A percentile compares a stretch with the other conserved stretches of the same genome.
These are phyloP conservation scores for Inga laurina DNA, from an alignment of 306 rosid genomes.

Conservation along the genomic window DNA sequence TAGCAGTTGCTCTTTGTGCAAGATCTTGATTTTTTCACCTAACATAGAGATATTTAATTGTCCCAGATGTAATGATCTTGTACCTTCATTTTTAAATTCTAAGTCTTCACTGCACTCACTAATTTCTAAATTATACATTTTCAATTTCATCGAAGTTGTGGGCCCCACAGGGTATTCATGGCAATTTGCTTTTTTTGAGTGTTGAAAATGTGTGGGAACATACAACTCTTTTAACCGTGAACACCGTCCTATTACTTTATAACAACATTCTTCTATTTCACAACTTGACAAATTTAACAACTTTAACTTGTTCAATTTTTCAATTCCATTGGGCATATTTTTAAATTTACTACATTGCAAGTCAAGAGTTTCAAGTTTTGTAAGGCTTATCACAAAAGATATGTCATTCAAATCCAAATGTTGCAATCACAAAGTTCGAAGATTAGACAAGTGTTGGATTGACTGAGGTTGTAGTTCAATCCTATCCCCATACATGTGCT, in stretches of 20 bases:
- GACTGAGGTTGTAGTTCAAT: background rate
- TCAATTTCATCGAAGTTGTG: background rate
- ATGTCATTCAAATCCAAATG: background rate
- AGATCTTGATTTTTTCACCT: background rate
- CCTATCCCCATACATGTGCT: rapidly evolving
- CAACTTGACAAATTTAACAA: background rate
- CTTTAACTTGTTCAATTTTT: too few species aligned
- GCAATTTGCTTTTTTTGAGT: background rate
- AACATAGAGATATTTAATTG: background rate
- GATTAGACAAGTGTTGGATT: background rate
- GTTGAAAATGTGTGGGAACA: background rate
- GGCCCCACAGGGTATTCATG: background rate
- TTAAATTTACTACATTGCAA: background rate
- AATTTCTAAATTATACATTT: background rate
- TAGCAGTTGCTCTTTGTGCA: background rate
- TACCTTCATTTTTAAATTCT: too few species aligned
- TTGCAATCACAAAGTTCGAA: background rate
- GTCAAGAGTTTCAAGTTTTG: background rate
- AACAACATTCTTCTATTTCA: background rate
- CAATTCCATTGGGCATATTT: background rate
- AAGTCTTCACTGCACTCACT: too few species aligned
- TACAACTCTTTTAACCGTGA: background rate
- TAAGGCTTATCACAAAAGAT: background rate
- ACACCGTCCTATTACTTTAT: background rate
- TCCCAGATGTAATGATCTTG: background rate